Percentiles rank a stretch among this genome's conserved stretches.
These are phyloP conservation scores for Claviceps sp. DNA, from an alignment of 2,329 filamentous ascomycete species.

Conservation along the genomic window DNA sequence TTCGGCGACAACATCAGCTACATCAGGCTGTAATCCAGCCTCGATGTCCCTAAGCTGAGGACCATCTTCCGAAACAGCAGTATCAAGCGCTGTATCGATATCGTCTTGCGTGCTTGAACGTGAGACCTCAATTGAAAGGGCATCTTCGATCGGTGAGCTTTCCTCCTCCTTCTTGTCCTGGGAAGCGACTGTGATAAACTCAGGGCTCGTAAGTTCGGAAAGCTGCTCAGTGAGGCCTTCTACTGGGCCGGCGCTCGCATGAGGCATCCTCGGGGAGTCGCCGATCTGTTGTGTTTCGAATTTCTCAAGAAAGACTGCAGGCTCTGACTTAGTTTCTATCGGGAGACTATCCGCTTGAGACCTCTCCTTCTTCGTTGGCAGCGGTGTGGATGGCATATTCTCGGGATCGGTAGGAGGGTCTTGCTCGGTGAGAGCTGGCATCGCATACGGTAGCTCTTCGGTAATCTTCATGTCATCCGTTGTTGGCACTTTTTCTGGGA, in stretches of 20 bases:
- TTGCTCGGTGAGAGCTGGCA: neutral
- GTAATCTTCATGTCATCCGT: neutral
- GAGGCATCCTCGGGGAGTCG: too few relatives aligned
- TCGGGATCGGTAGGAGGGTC: slow-evolving; percentile 1
- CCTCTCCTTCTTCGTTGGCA: slow-evolving; percentile 11
- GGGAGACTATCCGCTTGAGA: slow-evolving; percentile 4
- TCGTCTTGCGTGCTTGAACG: too few relatives aligned
- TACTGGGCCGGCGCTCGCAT: neutral
- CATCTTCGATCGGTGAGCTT: neutral
- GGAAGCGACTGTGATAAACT: neutral
- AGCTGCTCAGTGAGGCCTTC: neutral
- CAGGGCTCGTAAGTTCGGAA: neutral
- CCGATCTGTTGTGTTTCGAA: neutral
- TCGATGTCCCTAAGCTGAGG: neutral
- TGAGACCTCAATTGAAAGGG: neutral
- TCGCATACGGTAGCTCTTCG: neutral
- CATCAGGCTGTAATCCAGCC: neutral
- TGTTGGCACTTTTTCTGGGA: neutral
- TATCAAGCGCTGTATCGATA: neutral
- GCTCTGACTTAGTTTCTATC: neutral
- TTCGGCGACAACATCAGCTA: neutral
- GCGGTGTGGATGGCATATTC: slow-evolving; percentile 1
- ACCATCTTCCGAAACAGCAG: neutral
- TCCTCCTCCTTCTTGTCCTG: slow-evolving; percentile 9
- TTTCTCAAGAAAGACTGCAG: neutral